phyloP scores from a whole-genome alignment of 2,329 filamentous ascomycete genomes.

The Neocucurbitaria cava region DNA sequence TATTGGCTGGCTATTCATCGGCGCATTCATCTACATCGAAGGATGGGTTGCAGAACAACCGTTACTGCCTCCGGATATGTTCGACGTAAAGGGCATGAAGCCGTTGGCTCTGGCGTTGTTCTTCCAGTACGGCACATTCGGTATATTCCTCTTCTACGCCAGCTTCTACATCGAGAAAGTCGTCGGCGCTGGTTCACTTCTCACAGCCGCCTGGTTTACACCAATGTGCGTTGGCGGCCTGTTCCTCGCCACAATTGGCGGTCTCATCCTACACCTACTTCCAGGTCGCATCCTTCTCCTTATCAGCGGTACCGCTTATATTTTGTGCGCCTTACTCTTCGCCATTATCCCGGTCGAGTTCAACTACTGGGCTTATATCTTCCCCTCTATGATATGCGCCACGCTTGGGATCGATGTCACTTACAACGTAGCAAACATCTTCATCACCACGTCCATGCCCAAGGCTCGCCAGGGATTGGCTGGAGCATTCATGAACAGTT shows the following conservation, averaged over 20 bases:
- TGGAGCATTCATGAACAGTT: slow-evolving; percentile 45
- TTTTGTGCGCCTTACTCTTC: slow-evolving; percentile 43
- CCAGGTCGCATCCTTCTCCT: slow-evolving; percentile 43
- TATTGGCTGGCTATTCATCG: slow-evolving; percentile 67
- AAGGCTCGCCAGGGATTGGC: slow-evolving; percentile 45
- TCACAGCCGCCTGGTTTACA: slow-evolving; percentile 45
- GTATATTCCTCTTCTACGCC: slow-evolving; percentile 49
- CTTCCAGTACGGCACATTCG: slow-evolving; percentile 55
- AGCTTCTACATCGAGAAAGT: slow-evolving; percentile 48
- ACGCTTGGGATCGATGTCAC: slow-evolving; percentile 48
- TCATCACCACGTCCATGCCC: slow-evolving; percentile 46
- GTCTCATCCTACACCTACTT: slow-evolving; percentile 44
- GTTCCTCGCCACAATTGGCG: slow-evolving; percentile 42
- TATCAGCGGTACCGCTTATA: slow-evolving; percentile 39
- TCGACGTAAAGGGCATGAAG: slow-evolving; percentile 71
- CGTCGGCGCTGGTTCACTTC: slow-evolving; percentile 35
- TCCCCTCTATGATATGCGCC: slow-evolving; percentile 54
- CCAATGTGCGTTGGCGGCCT: slow-evolving; percentile 47
- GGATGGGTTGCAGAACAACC: slow-evolving; percentile 73
- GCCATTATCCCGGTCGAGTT: slow-evolving; percentile 41
- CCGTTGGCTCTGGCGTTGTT: slow-evolving; percentile 43
- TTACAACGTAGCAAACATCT: slow-evolving; percentile 49
- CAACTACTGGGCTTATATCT: slow-evolving; percentile 49
- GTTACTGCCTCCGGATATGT: slow-evolving; percentile 73
- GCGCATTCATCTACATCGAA: slow-evolving; percentile 71